Evolutionary conservation across 2,329 filamentous ascomycete species (phyloP).

Genomic region (Xylaria sp.): DNA sequence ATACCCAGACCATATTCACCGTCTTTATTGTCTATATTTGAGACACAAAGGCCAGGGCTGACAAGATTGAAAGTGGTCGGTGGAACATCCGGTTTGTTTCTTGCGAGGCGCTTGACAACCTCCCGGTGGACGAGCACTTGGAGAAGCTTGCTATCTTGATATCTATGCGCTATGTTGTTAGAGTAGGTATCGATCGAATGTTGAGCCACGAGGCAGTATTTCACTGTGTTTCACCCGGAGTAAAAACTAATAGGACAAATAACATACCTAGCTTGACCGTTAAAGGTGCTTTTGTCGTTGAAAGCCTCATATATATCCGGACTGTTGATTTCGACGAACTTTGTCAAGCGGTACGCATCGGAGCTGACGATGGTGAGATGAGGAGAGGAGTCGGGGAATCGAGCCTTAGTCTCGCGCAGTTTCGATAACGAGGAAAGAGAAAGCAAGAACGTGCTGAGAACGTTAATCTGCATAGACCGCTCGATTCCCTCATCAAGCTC

Average conservation of each 20-base stretch:
- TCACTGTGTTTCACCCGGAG: no score
- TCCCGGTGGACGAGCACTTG: background rate
- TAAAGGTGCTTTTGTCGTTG: conserved; percentile 25
- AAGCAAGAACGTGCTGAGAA: conserved; percentile 57
- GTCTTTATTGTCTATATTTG: conserved; percentile 51
- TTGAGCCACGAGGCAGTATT: no score
- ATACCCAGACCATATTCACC: conserved; percentile 46
- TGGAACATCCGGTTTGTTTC: background rate
- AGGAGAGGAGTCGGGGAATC: conserved; percentile 28
- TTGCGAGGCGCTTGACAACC: background rate
- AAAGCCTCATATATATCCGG: conserved; percentile 33
- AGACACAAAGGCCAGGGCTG: conserved; percentile 46
- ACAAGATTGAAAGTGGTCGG: conserved; percentile 15
- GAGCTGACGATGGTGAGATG: conserved; percentile 54
- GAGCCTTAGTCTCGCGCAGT: conserved; percentile 49
- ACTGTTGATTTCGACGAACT: conserved; percentile 36
- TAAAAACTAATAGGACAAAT: no score
- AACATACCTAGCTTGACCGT: background rate
- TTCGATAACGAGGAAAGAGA: conserved; percentile 55
- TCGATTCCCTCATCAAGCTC: conserved; percentile 53
- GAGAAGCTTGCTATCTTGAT: background rate
- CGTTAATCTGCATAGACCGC: conserved; percentile 57
- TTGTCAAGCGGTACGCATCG: conserved; percentile 49
- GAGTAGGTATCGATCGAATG: background rate
- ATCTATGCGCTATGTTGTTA: background rate